Evolutionary conservation across 768 basidiomycete species (phyloP).

Genomic region (Leccinum olivaceopallidum): DNA sequence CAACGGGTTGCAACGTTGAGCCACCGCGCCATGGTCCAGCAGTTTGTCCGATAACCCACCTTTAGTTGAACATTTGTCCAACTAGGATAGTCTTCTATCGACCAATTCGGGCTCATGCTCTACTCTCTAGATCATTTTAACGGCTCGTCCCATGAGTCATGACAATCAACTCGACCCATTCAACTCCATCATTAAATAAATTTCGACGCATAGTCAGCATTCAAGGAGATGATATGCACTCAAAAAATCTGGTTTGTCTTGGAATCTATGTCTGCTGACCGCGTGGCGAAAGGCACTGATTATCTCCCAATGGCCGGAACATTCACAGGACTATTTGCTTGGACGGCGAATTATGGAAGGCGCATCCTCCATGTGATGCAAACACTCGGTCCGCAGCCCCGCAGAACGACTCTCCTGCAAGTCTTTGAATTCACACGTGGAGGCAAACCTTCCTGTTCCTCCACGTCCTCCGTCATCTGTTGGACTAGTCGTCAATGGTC

Average conservation of each 20-base stretch:
- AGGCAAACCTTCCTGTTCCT: neutral
- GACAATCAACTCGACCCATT: neutral
- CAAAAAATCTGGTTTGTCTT: neutral
- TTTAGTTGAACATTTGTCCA: too few species aligned
- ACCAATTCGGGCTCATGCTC: neutral
- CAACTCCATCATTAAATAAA: neutral
- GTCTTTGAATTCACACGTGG: neutral
- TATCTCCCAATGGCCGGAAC: neutral
- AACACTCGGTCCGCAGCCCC: slow-evolving; percentile 8
- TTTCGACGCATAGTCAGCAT: neutral
- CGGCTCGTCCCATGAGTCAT: neutral
- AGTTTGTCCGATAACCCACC: too few species aligned
- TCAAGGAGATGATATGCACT: neutral
- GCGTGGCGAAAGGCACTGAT: neutral
- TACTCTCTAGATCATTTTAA: too few species aligned
- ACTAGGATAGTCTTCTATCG: neutral
- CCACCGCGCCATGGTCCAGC: too few species aligned
- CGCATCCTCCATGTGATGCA: neutral
- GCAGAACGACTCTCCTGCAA: neutral
- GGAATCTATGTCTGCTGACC: neutral
- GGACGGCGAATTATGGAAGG: slow-evolving; percentile 5
- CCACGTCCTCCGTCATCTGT: neutral
- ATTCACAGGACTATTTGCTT: slow-evolving; percentile 5
- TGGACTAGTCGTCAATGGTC: neutral
- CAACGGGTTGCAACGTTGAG: too few species aligned